phyloP scores from a whole-genome alignment of 2,329 filamentous ascomycete genomes.

The Aspergillus sp. region DNA sequence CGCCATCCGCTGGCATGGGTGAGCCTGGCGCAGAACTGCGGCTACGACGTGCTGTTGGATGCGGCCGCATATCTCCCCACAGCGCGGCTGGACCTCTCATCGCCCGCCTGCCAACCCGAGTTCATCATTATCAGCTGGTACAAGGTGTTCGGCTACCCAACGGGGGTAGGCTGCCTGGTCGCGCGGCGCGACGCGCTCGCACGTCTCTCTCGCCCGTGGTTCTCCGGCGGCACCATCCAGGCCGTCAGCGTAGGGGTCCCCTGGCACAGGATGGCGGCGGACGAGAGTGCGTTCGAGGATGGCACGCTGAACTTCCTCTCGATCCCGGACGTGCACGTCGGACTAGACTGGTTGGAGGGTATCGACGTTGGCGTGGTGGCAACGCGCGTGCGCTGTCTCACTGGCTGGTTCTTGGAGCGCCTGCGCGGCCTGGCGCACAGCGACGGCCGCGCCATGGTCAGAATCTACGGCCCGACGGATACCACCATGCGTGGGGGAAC shows the following conservation, averaged over 20 bases:
- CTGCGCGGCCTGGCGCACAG: conserved; percentile 4
- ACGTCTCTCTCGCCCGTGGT: conserved; percentile 9
- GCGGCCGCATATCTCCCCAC: conserved; percentile 9
- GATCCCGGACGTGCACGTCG: conserved; percentile 6
- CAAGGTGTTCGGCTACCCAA: conserved; percentile 11
- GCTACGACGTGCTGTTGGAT: conserved; percentile 10
- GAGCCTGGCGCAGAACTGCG: conserved; percentile 3
- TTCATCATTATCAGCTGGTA: conserved; percentile 11
- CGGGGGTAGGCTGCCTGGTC: conserved; percentile 8
- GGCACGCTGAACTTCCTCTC: conserved; percentile 9
- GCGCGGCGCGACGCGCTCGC: conserved; percentile 5
- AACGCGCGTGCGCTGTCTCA: conserved; percentile 8
- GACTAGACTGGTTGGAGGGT: conserved; percentile 5
- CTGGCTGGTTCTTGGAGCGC: conserved; percentile 6
- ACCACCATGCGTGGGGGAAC: conserved; percentile 2
- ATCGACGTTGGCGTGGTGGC: conserved; percentile 3
- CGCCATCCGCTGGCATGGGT: conserved; percentile 10
- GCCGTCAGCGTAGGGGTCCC: conserved; percentile 1
- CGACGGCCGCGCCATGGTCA: conserved; percentile 2
- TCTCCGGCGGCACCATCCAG: conserved; percentile 6
- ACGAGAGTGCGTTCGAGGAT: conserved; percentile 8
- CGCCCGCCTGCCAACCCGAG: conserved; percentile 2
- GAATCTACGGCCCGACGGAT: conserved; percentile 5
- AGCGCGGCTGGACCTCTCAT: conserved; percentile 3
- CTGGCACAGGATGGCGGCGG: conserved; percentile 4